Evolutionary conservation across 2,329 filamentous ascomycete genomes (phyloP).

Genomic region (Aschersonia sp.): DNA sequence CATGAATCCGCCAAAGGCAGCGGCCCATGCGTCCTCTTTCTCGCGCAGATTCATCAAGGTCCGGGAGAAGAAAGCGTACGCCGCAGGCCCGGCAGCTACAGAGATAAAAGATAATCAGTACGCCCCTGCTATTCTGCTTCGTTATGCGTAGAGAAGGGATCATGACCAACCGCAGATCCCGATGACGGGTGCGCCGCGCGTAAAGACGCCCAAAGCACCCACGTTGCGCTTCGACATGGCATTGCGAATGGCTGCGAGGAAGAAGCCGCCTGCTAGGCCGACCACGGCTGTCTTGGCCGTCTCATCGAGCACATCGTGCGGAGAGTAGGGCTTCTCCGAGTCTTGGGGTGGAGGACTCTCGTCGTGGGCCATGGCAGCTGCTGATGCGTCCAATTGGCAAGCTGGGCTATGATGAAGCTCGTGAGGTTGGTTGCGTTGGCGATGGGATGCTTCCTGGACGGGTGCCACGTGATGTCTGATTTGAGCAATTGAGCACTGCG

Average conservation of each 20-base stretch:
- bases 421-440: background rate
- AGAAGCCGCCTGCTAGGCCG: conserved; percentile 52
- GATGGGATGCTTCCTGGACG: background rate
- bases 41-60: conserved; percentile 74
- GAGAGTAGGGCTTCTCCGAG: conserved; percentile 38
- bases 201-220: conserved; percentile 68
- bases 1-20: conserved; percentile 61
- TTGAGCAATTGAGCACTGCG: conserved; percentile 15
- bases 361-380: conserved; percentile 18
- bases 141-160: background rate
- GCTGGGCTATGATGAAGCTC: too few relatives aligned
- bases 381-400: background rate
- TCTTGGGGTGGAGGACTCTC: conserved; percentile 11
- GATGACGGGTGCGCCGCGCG: conserved; percentile 62
- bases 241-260: conserved; percentile 72
- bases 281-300: conserved; percentile 50
- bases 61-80: conserved; percentile 64
- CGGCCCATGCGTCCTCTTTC: conserved; percentile 68
- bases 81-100: conserved; percentile 39
- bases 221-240: conserved; percentile 72
- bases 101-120: background rate
- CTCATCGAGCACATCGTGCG: conserved; percentile 59
- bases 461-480: conserved; percentile 19
- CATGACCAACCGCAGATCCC: conserved; percentile 23
- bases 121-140: background rate